Conservation (phyloP, 2,329 filamentous ascomycete species). For the Verticillium zaregamsianum region DNA sequence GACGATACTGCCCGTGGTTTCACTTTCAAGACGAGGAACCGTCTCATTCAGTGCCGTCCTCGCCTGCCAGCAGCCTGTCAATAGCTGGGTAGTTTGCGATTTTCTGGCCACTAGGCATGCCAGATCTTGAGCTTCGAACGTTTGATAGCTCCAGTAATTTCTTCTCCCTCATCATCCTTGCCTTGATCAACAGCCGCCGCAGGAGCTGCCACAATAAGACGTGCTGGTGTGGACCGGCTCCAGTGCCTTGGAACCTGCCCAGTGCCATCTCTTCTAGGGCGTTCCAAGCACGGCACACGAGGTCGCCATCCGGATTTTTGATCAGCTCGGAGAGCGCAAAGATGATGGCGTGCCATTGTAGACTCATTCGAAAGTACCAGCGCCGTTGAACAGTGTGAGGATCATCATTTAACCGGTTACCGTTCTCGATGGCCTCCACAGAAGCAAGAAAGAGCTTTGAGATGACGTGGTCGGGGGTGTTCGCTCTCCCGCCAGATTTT, state of each 20-base stretch:
- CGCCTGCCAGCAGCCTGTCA: neutral
- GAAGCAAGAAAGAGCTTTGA: neutral
- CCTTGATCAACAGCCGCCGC: slow-evolving; percentile 1
- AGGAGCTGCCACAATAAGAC: slow-evolving; percentile 1
- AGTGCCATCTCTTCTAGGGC: neutral
- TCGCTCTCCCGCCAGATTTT: neutral
- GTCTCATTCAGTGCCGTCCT: neutral
- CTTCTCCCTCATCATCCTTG: neutral
- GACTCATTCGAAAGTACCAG: neutral
- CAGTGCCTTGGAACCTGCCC: neutral
- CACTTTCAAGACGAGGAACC: no score
- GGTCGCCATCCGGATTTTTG: neutral
- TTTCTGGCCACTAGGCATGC: neutral
- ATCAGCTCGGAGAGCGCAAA: neutral
- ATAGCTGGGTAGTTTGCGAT: neutral
- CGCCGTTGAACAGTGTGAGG: neutral
- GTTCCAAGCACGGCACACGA: neutral
- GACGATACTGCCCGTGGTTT: no score
- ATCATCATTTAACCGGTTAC: neutral
- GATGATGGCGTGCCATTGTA: neutral
- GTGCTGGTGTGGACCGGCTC: neutral
- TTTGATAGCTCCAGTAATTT: neutral
- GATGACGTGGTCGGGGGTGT: neutral
- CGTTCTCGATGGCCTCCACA: neutral
- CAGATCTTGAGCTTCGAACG: neutral